Percentiles rank a stretch among this genome's conserved stretches.
Evolutionary conservation across 495 filamentous ascomycete species (phyloP).

Genomic region (Daldinia grandis): DNA sequence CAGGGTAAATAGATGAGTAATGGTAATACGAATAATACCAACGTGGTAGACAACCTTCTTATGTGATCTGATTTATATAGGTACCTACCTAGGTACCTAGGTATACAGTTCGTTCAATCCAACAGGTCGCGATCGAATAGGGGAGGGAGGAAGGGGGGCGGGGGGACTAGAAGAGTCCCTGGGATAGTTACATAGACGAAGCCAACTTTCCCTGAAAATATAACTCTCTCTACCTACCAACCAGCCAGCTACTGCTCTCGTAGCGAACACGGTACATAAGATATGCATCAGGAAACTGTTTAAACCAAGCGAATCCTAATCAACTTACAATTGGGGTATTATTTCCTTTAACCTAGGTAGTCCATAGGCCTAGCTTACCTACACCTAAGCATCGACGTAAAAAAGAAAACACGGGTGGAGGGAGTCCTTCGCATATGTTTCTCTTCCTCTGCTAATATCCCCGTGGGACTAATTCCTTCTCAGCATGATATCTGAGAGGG

Average conservation of each 20-base stretch:
- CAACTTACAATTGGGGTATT: background rate
- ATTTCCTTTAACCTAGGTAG: background rate
- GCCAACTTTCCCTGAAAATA: too few species aligned
- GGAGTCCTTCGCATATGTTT: background rate
- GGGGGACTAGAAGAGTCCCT: too few species aligned
- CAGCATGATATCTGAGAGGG: too few species aligned
- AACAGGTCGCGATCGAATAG: too few species aligned
- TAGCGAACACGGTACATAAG: background rate
- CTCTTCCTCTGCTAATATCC: background rate
- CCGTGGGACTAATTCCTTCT: background rate
- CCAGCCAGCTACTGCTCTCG: background rate
- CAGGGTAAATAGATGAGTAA: too few species aligned
- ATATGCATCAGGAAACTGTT: background rate
- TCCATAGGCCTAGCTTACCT: background rate
- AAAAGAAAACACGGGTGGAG: background rate
- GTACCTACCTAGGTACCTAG: too few species aligned
- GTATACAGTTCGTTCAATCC: too few species aligned
- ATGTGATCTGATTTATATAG: too few species aligned
- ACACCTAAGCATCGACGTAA: background rate
- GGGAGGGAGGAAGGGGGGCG: too few species aligned
- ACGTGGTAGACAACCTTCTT: too few species aligned
- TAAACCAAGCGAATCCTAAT: background rate
- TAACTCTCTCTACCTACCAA: background rate
- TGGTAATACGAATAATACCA: too few species aligned
- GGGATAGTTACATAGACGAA: too few species aligned